phyloP scores from a whole-genome alignment of 2,329 filamentous ascomycete species.

The Xylaria sp. region DNA sequence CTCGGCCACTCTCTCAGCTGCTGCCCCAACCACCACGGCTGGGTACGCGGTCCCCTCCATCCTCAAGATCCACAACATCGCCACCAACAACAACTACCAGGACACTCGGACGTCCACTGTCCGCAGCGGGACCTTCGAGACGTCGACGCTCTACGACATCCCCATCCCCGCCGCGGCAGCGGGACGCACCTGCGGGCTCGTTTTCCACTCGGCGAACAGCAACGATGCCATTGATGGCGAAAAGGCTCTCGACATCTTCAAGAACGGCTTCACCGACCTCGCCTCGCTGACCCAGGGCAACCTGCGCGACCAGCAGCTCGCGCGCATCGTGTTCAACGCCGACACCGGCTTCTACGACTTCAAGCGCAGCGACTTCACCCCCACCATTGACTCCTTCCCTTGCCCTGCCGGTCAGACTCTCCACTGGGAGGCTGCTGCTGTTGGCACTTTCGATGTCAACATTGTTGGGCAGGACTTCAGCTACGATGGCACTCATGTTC shows the following conservation, averaged over 20 bases:
- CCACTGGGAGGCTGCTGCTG: conserved; percentile 43
- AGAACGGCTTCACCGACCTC: conserved; percentile 41
- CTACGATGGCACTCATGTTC: conserved; percentile 33
- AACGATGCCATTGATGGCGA: conserved; percentile 36
- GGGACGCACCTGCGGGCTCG: conserved; percentile 43
- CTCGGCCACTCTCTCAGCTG: conserved; percentile 41
- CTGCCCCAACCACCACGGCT: conserved; percentile 37
- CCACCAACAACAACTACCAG: conserved; percentile 36
- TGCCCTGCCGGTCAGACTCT: conserved; percentile 42
- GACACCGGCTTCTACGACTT: conserved; percentile 39
- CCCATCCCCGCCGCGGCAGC: conserved; percentile 39
- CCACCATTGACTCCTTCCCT: conserved; percentile 40
- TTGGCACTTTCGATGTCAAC: conserved; percentile 41
- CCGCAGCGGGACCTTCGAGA: conserved; percentile 38
- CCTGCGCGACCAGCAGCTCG: conserved; percentile 41
- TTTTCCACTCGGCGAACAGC: conserved; percentile 36
- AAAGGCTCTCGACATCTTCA: conserved; percentile 43
- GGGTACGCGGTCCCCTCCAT: conserved; percentile 43
- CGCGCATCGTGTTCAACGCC: conserved; percentile 40
- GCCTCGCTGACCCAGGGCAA: conserved; percentile 39
- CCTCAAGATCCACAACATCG: conserved; percentile 42
- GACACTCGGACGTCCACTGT: conserved; percentile 28
- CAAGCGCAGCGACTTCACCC: conserved; percentile 37
- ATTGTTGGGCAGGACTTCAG: conserved; percentile 41
- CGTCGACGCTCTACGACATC: conserved; percentile 44